Base-by-base conservation (phyloP, 2,329 filamentous ascomycete genomes). In the Alternaria novae-zelandiae region DNA sequence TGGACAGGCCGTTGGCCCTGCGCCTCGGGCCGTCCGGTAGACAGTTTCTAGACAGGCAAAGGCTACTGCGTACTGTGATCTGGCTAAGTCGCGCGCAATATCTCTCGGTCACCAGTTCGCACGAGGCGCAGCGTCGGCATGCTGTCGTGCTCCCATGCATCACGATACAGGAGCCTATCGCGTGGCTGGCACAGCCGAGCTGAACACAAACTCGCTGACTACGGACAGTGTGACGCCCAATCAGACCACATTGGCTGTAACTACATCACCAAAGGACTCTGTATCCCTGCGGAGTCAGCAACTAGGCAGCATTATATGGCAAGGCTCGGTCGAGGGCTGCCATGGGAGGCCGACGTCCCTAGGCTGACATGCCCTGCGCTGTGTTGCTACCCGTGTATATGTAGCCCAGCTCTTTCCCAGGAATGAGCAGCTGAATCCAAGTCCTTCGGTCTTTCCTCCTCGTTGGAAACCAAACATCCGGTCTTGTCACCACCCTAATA, bases 151-250 rank as follows among this genome's bases (percentile, higher is more conserved):
- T 41, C 30, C 20, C 30, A 23, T 36, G 30, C 49, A 53, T 15
- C 30, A 53, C 32, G n/a, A 46, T 4, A 10, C 25, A 5, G 21
- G 21, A 54, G 59, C 28, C 25, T 43, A 41, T 36, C n/a, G 30
- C 23, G 28, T 21, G 49, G 41, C 50, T 59, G 25, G 43, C 59
- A 62, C 59, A 62, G 59, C 59, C 59, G 47, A 59, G 59, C 59
- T 62, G 59, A 62, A 59, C 47, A 3, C 55, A n/a, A 44, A 30
- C 51, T 25, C 5, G 43, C 55, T 54, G 23, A 25, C 20, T 59
- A 21, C 11, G 13, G 13, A 32, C 17, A 49, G 21, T 49, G 45
- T 43, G 17, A 50, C 46, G n/a, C 8, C 23, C 23, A 10, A 44
- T 13, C 20, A 36, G 20, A 9, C 17, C 10, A 20, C 28, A 57